Evolutionary conservation across 2,329 filamentous ascomycete genomes (phyloP), one percentile per base, ranked within the genome.

Genomic region (Colletotrichum sansevieriae): DNA sequence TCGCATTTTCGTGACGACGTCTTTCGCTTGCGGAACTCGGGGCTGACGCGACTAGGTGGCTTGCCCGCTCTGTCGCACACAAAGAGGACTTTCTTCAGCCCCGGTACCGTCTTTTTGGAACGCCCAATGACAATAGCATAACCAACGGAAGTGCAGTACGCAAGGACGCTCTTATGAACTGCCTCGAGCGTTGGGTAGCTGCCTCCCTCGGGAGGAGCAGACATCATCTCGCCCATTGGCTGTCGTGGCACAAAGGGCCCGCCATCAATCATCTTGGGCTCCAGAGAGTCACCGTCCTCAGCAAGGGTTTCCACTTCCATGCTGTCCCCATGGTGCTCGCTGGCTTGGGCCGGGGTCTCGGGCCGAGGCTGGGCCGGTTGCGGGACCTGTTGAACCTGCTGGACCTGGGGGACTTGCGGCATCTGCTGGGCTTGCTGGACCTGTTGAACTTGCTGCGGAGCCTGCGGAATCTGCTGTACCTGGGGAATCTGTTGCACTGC

Each of bases 1-100:
- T 90, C 88, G 73, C 89, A 91, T 74, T 91, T 91, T 52, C 89
- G 83, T n/a, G 88, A 91, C 9, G 89, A 90, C 1, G 89, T 91
- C 75, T 89, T 89, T 22, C 88, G 84, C 77, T 91, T 91, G 64
- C 89, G 85, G 70, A 86, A 84, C 77, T 91, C 89, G 1, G 88
- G 87, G 71, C 82, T 90, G n/a, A 89, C 88, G 6, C 87, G 84
- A 63, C 82, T 87, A 3, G 87, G 87, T 2, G 87, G 87, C 72
- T 89, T 89, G 47, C 89, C 89, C 3, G 88, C 88, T 63, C 88
- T 84, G 74, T 91, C 89, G 74, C 89, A 91, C 18, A 91, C 89
- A 70, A 91, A 88, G 11, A 91, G 81, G 13, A 91, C 89, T 77
- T 91, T 91, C 75, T 91, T 91, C 70, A 91, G 74, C 1, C 89